Percentiles rank a stretch among this genome's conserved stretches.
Conservation (phyloP, 768 basidiomycete species). For the Tylopilus cervinicoccineus region DNA sequence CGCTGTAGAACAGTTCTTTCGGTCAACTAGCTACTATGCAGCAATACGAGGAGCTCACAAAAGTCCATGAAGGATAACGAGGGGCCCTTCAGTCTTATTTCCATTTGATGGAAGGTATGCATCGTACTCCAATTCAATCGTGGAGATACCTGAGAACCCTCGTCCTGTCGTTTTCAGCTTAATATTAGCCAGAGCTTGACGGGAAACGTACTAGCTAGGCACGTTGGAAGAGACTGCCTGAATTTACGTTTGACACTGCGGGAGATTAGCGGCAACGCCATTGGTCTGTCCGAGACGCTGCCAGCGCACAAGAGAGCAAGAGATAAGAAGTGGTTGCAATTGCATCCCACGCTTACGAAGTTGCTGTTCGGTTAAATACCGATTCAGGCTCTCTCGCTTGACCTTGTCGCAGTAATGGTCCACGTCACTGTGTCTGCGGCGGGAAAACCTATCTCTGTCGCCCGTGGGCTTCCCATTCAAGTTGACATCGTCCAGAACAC, state of each 20-base stretch:
- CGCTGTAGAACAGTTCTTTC: constrained; percentile 40
- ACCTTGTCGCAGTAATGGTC: constrained; percentile 36
- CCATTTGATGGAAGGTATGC: constrained; percentile 25
- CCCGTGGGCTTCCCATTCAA: constrained; percentile 48
- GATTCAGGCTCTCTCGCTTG: neutral
- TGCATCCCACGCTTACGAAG: too few relatives aligned
- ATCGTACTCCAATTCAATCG: constrained; percentile 32
- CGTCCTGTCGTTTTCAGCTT: constrained; percentile 19
- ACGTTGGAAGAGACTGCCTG: neutral
- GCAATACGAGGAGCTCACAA: constrained; percentile 46
- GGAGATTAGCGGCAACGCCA: constrained; percentile 12
- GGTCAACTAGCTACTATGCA: neutral
- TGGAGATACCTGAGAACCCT: constrained; percentile 10
- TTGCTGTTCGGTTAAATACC: constrained; percentile 5
- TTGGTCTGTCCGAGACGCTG: neutral
- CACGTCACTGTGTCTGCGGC: constrained; percentile 51
- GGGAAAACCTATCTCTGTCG: constrained; percentile 43
- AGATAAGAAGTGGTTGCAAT: too few relatives aligned
- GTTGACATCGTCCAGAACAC: constrained; percentile 47
- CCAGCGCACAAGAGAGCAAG: neutral
- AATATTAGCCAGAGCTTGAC: neutral
- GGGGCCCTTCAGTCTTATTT: constrained; percentile 36
- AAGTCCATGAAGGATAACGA: constrained; percentile 61
- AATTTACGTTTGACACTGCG: neutral
- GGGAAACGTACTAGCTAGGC: constrained; percentile 4